Percentiles rank a stretch among this genome's conserved stretches.
Conservation (phyloP, 352 stramenopile genomes). For the Albugo candida region DNA sequence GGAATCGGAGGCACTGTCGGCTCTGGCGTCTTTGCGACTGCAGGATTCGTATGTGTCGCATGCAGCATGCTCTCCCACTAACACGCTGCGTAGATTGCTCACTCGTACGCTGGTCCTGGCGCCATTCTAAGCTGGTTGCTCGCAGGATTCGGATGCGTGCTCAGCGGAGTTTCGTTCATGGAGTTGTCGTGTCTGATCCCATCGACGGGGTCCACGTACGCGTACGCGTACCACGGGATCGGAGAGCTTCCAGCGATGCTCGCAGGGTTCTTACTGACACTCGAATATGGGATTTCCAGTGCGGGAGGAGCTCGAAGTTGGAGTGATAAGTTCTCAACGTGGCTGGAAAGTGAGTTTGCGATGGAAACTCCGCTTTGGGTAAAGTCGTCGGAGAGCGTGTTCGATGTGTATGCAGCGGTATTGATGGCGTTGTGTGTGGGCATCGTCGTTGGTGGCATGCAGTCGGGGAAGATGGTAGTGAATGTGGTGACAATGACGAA, state of each 20-base stretch:
- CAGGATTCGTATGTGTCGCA: constrained; percentile 27
- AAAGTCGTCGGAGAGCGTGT: constrained; percentile 31
- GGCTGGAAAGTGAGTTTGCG: constrained; percentile 34
- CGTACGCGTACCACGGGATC: constrained; percentile 85
- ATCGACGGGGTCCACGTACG: constrained; percentile 81
- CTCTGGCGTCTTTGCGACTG: constrained; percentile 82
- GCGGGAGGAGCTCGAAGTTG: constrained; percentile 82
- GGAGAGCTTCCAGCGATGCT: constrained; percentile 85
- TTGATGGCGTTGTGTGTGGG: constrained; percentile 44
- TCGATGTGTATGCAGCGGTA: constrained; percentile 59
- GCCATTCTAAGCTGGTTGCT: constrained; percentile 75
- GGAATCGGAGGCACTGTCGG: constrained; percentile 88
- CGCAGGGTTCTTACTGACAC: constrained; percentile 72
- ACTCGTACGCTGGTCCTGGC: constrained; percentile 27
- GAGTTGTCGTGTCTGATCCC: constrained; percentile 79
- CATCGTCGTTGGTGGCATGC: constrained; percentile 69
- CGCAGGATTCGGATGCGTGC: constrained; percentile 49
- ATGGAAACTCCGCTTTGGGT: constrained; percentile 30
- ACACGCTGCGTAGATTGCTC: constrained; percentile 11
- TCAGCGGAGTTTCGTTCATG: constrained; percentile 81
- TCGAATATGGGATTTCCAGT: constrained; percentile 86
- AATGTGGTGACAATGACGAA: constrained; percentile 84
- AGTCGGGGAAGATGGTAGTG: constrained; percentile 73
- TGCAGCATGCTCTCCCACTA: neutral
- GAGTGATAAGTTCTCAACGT: constrained; percentile 86